Evolutionary conservation across 148 eudicot genomes (phyloP).

Genomic region (Tetragonia tetragonoides): DNA sequence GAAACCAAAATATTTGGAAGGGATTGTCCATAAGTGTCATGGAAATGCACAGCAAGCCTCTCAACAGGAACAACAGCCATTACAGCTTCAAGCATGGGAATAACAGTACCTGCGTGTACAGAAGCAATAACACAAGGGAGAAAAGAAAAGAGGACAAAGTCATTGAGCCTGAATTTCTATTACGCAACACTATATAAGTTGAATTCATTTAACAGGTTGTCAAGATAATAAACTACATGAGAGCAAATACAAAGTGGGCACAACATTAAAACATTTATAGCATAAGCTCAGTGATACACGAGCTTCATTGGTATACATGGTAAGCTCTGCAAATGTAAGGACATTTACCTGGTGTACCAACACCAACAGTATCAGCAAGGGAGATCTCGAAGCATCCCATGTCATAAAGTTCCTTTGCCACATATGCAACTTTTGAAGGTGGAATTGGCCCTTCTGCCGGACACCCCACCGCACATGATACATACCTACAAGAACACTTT

Average conservation of each 20-base stretch:
- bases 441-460: slow-evolving; percentile 83
- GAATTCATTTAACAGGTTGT: too few species aligned
- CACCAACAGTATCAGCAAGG: slow-evolving; percentile 85
- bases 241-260: too few species aligned
- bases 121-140: slow-evolving; percentile 13
- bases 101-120: slow-evolving; percentile 41
- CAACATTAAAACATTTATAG: too few species aligned
- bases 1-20: slow-evolving; percentile 63
- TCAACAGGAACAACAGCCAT: slow-evolving; percentile 53
- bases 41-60: slow-evolving; percentile 67
- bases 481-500: slow-evolving; percentile 52
- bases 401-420: slow-evolving; percentile 81
- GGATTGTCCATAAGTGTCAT: slow-evolving; percentile 72
- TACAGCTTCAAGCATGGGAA: slow-evolving; percentile 74
- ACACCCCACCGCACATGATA: slow-evolving; percentile 90
- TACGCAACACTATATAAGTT: neutral
- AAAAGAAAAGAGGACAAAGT: neutral
- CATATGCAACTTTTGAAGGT: slow-evolving; percentile 84
- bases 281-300: too few species aligned
- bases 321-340: neutral
- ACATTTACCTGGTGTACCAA: slow-evolving; percentile 81
- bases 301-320: neutral
- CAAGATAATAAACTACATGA: too few species aligned
- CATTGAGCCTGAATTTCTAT: neutral
- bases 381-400: slow-evolving; percentile 98